Evolutionary conservation across 192 early-diverging fungal genomes (phyloP).

Genomic region (Coemansia sp.): DNA sequence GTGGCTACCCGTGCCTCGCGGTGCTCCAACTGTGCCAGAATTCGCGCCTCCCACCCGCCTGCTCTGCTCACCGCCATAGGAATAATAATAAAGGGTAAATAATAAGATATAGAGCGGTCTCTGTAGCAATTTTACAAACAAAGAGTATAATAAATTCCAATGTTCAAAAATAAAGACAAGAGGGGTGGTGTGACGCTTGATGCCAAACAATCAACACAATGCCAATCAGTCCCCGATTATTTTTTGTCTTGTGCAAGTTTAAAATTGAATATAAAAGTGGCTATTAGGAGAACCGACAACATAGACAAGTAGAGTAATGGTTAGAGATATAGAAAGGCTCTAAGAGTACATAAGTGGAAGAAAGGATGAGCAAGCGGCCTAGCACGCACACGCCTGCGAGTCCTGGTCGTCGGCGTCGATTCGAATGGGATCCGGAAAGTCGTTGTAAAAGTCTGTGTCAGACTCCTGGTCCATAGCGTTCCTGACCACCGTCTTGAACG

Average conservation of each 20-base stretch:
- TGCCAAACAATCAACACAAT: not conserved
- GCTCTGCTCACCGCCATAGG: constrained; percentile 1
- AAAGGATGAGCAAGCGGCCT: constrained; percentile 24
- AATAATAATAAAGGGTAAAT: not conserved
- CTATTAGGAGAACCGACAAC: not conserved
- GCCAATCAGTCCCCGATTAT: not conserved
- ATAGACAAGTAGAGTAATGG: not conserved
- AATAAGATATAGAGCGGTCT: not conserved
- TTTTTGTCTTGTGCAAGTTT: not conserved
- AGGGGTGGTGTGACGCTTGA: not conserved
- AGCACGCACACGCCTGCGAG: constrained; percentile 70
- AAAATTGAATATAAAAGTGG: not conserved
- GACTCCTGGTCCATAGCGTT: constrained; percentile 94
- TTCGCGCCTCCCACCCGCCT: constrained; percentile 46
- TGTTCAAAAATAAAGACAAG: not conserved
- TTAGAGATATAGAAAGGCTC: not conserved
- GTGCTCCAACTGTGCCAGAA: constrained; percentile 49
- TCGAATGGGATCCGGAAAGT: constrained; percentile 89
- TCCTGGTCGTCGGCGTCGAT: constrained; percentile 77
- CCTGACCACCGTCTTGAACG: constrained; percentile 95
- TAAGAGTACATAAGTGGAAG: not conserved
- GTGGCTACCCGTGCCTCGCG: constrained; percentile 52
- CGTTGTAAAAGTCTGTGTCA: constrained; percentile 63
- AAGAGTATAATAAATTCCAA: not conserved
- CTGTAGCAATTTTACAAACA: too few species aligned